Evolutionary conservation across 2,329 filamentous ascomycete genomes (phyloP).

Genomic region (Colletotrichum euphorbiae): DNA sequence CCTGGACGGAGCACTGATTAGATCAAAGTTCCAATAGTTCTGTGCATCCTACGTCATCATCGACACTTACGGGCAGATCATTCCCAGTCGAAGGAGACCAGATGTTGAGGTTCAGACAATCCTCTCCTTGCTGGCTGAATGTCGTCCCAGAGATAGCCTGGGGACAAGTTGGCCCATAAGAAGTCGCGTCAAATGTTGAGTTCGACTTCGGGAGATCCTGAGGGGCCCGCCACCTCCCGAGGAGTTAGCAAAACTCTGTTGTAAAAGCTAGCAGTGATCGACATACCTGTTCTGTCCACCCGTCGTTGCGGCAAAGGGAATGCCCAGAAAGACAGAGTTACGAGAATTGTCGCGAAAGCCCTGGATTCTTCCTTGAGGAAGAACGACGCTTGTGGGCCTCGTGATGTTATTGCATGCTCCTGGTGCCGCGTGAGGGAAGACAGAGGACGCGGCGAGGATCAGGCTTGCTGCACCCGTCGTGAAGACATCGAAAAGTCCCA

Average conservation of each 20-base stretch:
- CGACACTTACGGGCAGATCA: slow-evolving; percentile 45
- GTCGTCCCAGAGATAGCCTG: slow-evolving; percentile 42
- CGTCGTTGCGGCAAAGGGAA: slow-evolving; percentile 54
- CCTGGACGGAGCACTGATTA: slow-evolving; percentile 40
- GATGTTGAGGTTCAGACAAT: slow-evolving; percentile 57
- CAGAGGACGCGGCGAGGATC: slow-evolving; percentile 13
- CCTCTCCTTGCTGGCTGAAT: slow-evolving; percentile 48
- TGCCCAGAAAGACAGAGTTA: slow-evolving; percentile 52
- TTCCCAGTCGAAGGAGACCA: slow-evolving; percentile 47
- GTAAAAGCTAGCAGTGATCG: not conserved
- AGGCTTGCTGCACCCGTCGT: slow-evolving; percentile 12
- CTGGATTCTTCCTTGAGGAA: slow-evolving; percentile 48
- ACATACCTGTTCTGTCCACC: slow-evolving; percentile 52
- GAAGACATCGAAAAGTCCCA: slow-evolving; percentile 27
- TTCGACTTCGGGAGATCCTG: slow-evolving; percentile 43
- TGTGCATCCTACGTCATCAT: not conserved
- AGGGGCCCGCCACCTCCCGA: slow-evolving; percentile 44
- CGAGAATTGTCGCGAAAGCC: slow-evolving; percentile 51
- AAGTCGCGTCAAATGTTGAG: slow-evolving; percentile 41
- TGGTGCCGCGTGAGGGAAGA: slow-evolving; percentile 11
- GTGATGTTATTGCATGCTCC: slow-evolving; percentile 11
- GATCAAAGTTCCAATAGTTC: not conserved
- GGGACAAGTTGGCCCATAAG: slow-evolving; percentile 46
- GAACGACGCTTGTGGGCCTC: slow-evolving; percentile 32
- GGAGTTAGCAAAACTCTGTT: slow-evolving; percentile 1